Percentiles rank a stretch among this genome's conserved stretches.
phyloP scores from a whole-genome alignment of 495 filamentous ascomycete species.

The Aspergillus asperescens region DNA sequence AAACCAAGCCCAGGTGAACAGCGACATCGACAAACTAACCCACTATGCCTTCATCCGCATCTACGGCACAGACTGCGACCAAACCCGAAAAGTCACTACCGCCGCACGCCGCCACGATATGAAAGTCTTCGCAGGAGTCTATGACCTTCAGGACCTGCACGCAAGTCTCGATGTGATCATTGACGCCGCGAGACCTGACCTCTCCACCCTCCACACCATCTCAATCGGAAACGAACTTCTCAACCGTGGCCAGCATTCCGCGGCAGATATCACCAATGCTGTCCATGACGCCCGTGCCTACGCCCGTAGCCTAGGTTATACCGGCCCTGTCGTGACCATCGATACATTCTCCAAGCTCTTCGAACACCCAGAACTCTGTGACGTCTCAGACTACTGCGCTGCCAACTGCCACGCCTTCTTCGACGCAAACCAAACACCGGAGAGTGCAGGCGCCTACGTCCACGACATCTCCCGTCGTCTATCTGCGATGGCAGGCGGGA shows the following conservation, averaged over 20 bases:
- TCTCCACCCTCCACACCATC: slow-evolving; percentile 63
- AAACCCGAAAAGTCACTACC: slow-evolving; percentile 53
- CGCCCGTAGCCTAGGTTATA: slow-evolving; percentile 60
- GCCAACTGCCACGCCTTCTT: slow-evolving; percentile 86
- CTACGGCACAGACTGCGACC: slow-evolving; percentile 78
- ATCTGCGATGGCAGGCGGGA: slow-evolving; percentile 43
- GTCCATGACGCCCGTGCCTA: slow-evolving; percentile 49
- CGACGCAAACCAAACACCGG: slow-evolving; percentile 52
- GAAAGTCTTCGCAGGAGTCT: slow-evolving; percentile 71
- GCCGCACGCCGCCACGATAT: slow-evolving; percentile 55
- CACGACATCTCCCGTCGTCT: slow-evolving; percentile 48
- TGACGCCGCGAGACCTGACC: slow-evolving; percentile 51
- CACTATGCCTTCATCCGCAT: slow-evolving; percentile 61
- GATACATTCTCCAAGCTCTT: slow-evolving; percentile 69
- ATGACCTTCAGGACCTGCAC: slow-evolving; percentile 53
- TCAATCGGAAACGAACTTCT: slow-evolving; percentile 78
- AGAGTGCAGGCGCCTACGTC: slow-evolving; percentile 60
- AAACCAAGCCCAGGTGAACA: slow-evolving; percentile 51
- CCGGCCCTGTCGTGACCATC: slow-evolving; percentile 69
- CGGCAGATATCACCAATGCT: slow-evolving; percentile 48
- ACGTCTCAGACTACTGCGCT: slow-evolving; percentile 69
- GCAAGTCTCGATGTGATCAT: slow-evolving; percentile 50
- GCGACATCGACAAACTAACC: slow-evolving; percentile 54
- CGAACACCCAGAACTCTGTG: slow-evolving; percentile 63
- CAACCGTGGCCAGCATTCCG: slow-evolving; percentile 52